These are phyloP conservation scores for Hyaloperonospora arabidopsidis DNA, from an alignment of 352 stramenopile genomes.

Conservation along the genomic window DNA sequence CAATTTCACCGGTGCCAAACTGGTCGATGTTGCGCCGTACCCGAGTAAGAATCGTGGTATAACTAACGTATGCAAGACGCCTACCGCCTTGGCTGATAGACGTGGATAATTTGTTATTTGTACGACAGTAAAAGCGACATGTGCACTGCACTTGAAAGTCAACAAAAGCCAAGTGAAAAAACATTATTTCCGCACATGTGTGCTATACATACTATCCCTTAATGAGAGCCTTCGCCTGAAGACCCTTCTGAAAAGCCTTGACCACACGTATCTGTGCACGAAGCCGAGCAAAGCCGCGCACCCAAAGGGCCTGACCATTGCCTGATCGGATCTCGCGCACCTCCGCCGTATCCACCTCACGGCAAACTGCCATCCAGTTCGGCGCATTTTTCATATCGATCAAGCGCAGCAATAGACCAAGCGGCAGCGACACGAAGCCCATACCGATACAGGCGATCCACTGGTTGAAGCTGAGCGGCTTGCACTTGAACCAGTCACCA, in stretches of 20 bases:
- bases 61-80: no score
- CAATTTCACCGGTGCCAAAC: no score
- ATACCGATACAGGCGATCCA: conserved; percentile 57
- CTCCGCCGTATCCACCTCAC: conserved; percentile 40
- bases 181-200: conserved; percentile 7
- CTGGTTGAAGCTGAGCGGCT: conserved; percentile 33
- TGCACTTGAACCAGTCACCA: conserved; percentile 59
- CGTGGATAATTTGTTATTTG: no score
- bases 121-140: background rate
- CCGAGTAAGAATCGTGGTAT: no score
- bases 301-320: conserved; percentile 48
- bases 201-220: conserved; percentile 23
- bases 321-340: conserved; percentile 26
- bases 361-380: conserved; percentile 48
- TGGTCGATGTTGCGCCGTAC: no score
- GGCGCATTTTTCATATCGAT: conserved; percentile 54
- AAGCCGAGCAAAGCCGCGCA: conserved; percentile 43
- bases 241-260: conserved; percentile 54
- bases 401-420: conserved; percentile 44
- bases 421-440: conserved; percentile 39
- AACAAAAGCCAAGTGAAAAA: conserved; percentile 1
- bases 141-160: background rate
- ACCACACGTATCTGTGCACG: conserved; percentile 57
- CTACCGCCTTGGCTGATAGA: no score
- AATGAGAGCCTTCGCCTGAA: conserved; percentile 34